Evolutionary conservation across 2,329 filamentous ascomycete species (phyloP), one percentile per base, ranked within the genome.

Genomic region (Bipolaris gigantea): DNA sequence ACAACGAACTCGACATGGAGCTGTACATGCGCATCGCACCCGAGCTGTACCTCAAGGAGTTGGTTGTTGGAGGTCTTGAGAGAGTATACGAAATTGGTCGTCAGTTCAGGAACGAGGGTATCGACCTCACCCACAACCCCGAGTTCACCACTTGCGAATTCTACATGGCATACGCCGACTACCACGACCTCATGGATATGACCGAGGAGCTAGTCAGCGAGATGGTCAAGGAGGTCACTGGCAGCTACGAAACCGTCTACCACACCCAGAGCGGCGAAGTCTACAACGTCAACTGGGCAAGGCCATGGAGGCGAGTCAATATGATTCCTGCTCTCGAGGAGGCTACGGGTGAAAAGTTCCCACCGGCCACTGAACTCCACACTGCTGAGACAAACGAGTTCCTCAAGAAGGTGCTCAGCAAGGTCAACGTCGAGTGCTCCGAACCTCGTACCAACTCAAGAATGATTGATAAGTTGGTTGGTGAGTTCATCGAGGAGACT

Each of bases 101-200:
- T 63, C 91, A 96, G 74, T 99, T 99, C 85, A 83, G 94, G 68
- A 99, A 99, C 71, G 92, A 96, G 76, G 88, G 89, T 55, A 88
- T 91, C 61, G 91, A 96, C 74, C 80, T 94, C 46, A 99, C 94
- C 7, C 94, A 99, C 82, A 99, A 97, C 81, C 94, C 90, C 35
- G 94, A 99, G 75, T 99, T 99, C 80, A 99, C 94, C 39, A 96
- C 91, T 23, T 90, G 91, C 75, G 94, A 99, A 76, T 97, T 97
- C 79, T 99, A 99, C 78, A 87, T 89, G 61, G 64, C 94, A 3
- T 97, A 75, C 51, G 75, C 79, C 34, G 73, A 75, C 46, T 67
- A 96, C 64, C 89, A 95, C 75, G 94, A 97, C 72, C 81, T 97
- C 55, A 91, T 96, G 88, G 80, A 89, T 56, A 83, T 91, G 70